Base-by-base conservation (phyloP, 306 rosid species). In the Vicia faba region DNA sequence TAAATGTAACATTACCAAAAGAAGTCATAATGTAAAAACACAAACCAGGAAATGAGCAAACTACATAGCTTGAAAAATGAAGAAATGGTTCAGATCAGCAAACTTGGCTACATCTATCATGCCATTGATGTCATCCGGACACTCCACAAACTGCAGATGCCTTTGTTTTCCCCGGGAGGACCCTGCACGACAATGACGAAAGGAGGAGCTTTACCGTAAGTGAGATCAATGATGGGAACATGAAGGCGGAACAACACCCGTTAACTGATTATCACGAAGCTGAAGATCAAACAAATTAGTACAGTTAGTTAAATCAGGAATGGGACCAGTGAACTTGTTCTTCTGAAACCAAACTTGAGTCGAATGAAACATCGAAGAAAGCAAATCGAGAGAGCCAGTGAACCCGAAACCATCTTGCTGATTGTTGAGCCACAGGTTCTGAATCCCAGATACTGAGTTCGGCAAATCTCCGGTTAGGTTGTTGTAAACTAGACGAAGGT, bases 301-400 rank as follows among this genome's bases (percentile, higher is more conserved):
- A 28, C 85, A 83, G 0, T 73, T 68, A 2, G 98, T 81, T 15
- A 89, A 68, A 65, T 92, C 96, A 0, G 98, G 96, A 18, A 92
- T 77, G 6, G 80, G 60, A 48, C 96, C 96, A 0, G 84, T 80
- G 77, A 92, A 89, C 66, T 50, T 84, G 66, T 92, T 92, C 72
- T 84, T 81, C 0, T 89, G 93, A 18, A 92, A 91, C 98, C 98
- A 89, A 0, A 77, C 88, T 79, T 87, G 93, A 59, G 26, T 10
- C 72, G 86, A 71, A 55, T 77, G 78, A 1, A 82, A 72, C 96
- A 92, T 87, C 3, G 81, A 80, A 0, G 85, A 54, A n/a, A 92
- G 61, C 10, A 89, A 80, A 0, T 61, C 76, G 14, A 92, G 43
- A 1, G 78, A 55, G 28, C 96, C 96, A 0, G 96, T 84, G 0